Percentiles rank a stretch among this genome's conserved stretches.
Evolutionary conservation across 2,329 filamentous ascomycete species (phyloP).

Genomic region (Aspergillus versicolor): DNA sequence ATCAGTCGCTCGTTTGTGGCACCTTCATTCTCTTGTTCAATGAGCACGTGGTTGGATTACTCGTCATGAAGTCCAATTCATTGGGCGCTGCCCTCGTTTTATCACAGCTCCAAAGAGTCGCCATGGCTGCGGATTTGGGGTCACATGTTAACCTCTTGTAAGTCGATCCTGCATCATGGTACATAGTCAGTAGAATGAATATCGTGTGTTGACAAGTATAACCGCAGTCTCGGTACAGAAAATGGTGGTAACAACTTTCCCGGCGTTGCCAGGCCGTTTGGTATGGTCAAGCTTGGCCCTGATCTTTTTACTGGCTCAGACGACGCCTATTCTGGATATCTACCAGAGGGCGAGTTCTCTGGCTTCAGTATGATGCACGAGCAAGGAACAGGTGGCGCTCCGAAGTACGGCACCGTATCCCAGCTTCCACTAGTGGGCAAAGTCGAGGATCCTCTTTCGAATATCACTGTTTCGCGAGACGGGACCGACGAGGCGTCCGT

Average conservation of each 20-base stretch:
- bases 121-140: slow-evolving; percentile 20
- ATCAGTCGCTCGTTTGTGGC: background rate
- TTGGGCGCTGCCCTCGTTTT: slow-evolving; percentile 14
- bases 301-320: slow-evolving; percentile 35
- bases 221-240: slow-evolving; percentile 28
- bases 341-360: slow-evolving; percentile 51
- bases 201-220: background rate
- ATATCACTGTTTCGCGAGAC: slow-evolving; percentile 57
- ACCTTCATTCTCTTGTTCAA: background rate
- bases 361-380: slow-evolving; percentile 67
- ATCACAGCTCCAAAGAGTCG: slow-evolving; percentile 13
- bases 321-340: slow-evolving; percentile 45
- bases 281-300: slow-evolving; percentile 46
- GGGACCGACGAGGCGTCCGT: slow-evolving; percentile 54
- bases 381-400: slow-evolving; percentile 66
- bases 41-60: background rate
- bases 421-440: slow-evolving; percentile 57
- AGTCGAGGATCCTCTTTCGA: slow-evolving; percentile 55
- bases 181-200: background rate
- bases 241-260: slow-evolving; percentile 45
- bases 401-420: slow-evolving; percentile 67
- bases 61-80: slow-evolving; percentile 11
- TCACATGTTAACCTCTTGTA: slow-evolving; percentile 32
- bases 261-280: slow-evolving; percentile 42
- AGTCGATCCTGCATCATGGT: slow-evolving; percentile 3